These are phyloP conservation scores for Austroboletus eburneus DNA, from an alignment of 768 basidiomycete genomes.

Conservation along the genomic window DNA sequence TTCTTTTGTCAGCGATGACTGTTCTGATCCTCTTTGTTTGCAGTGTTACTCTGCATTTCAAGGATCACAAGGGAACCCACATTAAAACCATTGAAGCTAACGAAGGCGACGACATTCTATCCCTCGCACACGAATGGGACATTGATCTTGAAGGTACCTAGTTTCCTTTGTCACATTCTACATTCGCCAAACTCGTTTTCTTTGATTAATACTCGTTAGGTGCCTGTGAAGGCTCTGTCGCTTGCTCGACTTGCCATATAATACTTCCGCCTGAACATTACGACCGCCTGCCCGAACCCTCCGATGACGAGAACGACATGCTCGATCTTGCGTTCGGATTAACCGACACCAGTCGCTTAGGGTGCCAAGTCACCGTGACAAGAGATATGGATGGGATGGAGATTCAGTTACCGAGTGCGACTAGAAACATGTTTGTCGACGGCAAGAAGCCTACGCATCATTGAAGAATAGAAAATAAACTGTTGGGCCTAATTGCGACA, in stretches of 20 bases:
- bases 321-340: conserved; percentile 97
- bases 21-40: background rate
- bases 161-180: background rate
- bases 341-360: conserved; percentile 85
- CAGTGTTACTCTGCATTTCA: conserved; percentile 88
- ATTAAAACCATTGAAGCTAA: conserved; percentile 88
- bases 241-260: conserved; percentile 97
- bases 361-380: conserved; percentile 76
- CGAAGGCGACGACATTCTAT: conserved; percentile 90
- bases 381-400: conserved; percentile 81
- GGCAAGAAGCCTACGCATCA: conserved; percentile 57
- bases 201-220: conserved; percentile 41
- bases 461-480: conserved; percentile 14
- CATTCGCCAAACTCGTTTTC: background rate
- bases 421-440: conserved; percentile 96
- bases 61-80: conserved; percentile 78
- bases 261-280: conserved; percentile 66
- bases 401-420: conserved; percentile 84
- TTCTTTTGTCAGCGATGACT: background rate
- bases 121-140: conserved; percentile 91
- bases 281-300: conserved; percentile 85
- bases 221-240: conserved; percentile 94
- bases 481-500: background rate
- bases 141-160: conserved; percentile 88
- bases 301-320: conserved; percentile 98